phyloP scores from a whole-genome alignment of 2,329 filamentous ascomycete genomes.

The Pyrenochaeta sp. region DNA sequence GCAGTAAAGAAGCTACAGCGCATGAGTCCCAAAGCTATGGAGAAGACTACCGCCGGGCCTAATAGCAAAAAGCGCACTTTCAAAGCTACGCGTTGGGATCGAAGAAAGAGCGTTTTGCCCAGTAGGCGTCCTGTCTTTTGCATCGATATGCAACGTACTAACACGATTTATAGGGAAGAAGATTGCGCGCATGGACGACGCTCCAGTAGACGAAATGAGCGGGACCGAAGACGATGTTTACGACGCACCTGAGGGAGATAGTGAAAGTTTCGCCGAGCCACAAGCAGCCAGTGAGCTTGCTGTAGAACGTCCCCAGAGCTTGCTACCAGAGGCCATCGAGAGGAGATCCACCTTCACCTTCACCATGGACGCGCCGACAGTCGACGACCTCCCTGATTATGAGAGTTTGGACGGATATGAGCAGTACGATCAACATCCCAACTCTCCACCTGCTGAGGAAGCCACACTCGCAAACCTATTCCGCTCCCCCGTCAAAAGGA shows the following conservation, averaged over 20 bases:
- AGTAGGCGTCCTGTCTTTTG: slow-evolving; percentile 26
- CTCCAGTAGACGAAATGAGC: slow-evolving; percentile 9
- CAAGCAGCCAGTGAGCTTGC: slow-evolving; percentile 4
- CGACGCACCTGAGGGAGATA: slow-evolving; percentile 21
- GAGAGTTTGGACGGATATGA: slow-evolving; percentile 11
- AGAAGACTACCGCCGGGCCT: slow-evolving; percentile 27
- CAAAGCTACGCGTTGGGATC: slow-evolving; percentile 48
- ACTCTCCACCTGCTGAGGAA: slow-evolving; percentile 19
- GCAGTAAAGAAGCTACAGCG: slow-evolving; percentile 57
- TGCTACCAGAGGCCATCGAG: slow-evolving; percentile 6
- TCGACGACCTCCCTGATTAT: slow-evolving; percentile 10
- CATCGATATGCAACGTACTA: slow-evolving; percentile 6
- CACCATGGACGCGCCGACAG: slow-evolving; percentile 16
- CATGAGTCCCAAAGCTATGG: slow-evolving; percentile 44
- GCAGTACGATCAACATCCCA: slow-evolving; percentile 4
- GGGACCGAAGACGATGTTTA: slow-evolving; percentile 17
- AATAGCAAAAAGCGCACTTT: slow-evolving; percentile 41
- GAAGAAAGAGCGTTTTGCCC: slow-evolving; percentile 45
- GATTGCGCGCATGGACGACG: slow-evolving; percentile 4
- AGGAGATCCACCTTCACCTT: slow-evolving; percentile 29
- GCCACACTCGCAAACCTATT: slow-evolving; percentile 32
- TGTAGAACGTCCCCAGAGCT: neutral
- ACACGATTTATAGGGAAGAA: slow-evolving; percentile 39
- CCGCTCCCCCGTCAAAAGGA: slow-evolving; percentile 26
- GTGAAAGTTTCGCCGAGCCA: slow-evolving; percentile 16